Conservation (phyloP, 345 rosid genomes). For the Camelina hispida region DNA sequence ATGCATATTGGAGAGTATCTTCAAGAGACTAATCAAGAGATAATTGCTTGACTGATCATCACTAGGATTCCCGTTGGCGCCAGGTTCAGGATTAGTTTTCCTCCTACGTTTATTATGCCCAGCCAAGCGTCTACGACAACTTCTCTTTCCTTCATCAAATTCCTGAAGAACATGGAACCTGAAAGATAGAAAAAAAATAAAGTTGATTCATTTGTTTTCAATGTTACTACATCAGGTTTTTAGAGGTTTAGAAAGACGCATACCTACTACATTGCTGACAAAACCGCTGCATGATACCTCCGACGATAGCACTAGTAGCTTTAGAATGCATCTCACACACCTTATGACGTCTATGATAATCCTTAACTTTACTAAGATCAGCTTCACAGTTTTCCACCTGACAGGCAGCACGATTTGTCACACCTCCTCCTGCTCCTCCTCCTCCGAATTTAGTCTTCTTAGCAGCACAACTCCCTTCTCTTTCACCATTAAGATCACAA, state of each 20-base stretch:
- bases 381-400: conserved; percentile 95
- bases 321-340: conserved; percentile 98
- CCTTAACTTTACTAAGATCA: conserved; percentile 92
- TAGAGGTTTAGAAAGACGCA: conserved; percentile 24
- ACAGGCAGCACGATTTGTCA: conserved; percentile 72
- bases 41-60: conserved; percentile 85
- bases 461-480: conserved; percentile 58
- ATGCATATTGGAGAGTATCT: conserved; percentile 89
- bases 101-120: conserved; percentile 98
- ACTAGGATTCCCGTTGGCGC: conserved; percentile 57
- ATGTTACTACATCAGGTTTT: conserved; percentile 11
- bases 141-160: conserved; percentile 99
- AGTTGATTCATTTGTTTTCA: not conserved
- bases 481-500: conserved; percentile 44
- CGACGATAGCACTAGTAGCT: conserved; percentile 84
- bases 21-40: conserved; percentile 80
- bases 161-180: conserved; percentile 98
- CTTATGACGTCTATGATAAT: conserved; percentile 95
- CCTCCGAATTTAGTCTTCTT: conserved; percentile 76
- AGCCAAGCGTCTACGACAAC: conserved; percentile 98
- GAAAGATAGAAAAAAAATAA: conserved; percentile 8
- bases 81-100: conserved; percentile 85
- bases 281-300: conserved; percentile 91
- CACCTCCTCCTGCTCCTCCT: conserved; percentile 42
- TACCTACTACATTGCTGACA: conserved; percentile 99